A percentile compares a stretch with the other conserved stretches of the same genome.
Evolutionary conservation across 2,329 filamentous ascomycete species (phyloP).

Genomic region (Fusarium beomiforme): DNA sequence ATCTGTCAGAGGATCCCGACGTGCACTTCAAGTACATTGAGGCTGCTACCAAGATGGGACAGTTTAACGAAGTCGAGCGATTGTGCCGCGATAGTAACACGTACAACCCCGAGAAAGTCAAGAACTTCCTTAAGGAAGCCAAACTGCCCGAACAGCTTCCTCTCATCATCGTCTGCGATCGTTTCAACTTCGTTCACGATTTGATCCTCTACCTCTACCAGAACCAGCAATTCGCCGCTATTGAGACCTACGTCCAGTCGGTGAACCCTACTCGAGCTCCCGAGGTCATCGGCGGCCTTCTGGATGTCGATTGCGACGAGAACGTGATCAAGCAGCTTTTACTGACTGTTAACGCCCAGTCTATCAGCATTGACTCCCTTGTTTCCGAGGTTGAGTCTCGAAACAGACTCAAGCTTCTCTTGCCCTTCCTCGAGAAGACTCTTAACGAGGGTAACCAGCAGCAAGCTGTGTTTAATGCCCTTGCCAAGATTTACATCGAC

Average conservation of each 20-base stretch:
- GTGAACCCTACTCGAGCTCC: constrained; percentile 94
- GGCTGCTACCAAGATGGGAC: constrained; percentile 91
- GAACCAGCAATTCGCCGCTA: constrained; percentile 99
- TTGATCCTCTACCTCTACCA: constrained; percentile 97
- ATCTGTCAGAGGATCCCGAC: constrained; percentile 92
- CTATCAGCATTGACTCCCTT: constrained; percentile 93
- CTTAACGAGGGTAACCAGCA: constrained; percentile 92
- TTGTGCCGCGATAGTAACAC: constrained; percentile 94
- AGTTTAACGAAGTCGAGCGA: constrained; percentile 95
- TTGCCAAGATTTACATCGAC: constrained; percentile 99
- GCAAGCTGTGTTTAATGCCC: constrained; percentile 94
- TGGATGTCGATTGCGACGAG: constrained; percentile 98
- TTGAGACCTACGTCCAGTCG: constrained; percentile 96
- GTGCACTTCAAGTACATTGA: constrained; percentile 99
- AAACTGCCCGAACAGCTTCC: constrained; percentile 91
- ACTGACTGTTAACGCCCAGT: constrained; percentile 81
- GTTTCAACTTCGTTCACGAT: constrained; percentile 99
- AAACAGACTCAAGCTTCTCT: constrained; percentile 92
- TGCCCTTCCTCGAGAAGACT: constrained; percentile 95
- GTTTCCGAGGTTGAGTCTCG: constrained; percentile 94
- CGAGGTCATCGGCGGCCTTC: constrained; percentile 88
- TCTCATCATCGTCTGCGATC: constrained; percentile 97
- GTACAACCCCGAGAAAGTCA: constrained; percentile 94
- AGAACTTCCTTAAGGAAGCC: constrained; percentile 99
- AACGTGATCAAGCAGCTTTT: constrained; percentile 93